Conservation (phyloP, 306 rosid species). For the Echinosophora koreensis region DNA sequence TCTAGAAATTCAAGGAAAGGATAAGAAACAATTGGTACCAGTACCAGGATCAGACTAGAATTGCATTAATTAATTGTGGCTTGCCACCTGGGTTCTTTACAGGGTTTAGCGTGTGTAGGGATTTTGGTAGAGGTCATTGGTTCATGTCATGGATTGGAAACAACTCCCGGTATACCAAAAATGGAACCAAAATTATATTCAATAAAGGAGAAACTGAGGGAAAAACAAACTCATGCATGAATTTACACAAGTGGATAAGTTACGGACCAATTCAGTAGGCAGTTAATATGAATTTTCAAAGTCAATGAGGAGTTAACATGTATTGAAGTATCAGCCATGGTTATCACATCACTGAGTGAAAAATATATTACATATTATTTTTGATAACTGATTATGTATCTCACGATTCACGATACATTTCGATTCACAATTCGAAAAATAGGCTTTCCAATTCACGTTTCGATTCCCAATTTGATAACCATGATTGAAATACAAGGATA, state of each 20-base stretch:
- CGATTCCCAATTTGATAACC: no score
- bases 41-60: neutral
- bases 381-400: no score
- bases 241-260: neutral
- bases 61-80: neutral
- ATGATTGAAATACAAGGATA: neutral
- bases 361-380: no score
- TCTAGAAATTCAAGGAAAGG: neutral
- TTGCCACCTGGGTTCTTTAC: neutral
- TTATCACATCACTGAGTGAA: no score
- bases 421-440: no score
- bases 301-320: neutral
- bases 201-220: neutral
- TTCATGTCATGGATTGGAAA: neutral
- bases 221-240: neutral
- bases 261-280: neutral
- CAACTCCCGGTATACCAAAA: neutral
- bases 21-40: neutral
- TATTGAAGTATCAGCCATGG: neutral
- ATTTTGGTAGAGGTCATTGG: neutral
- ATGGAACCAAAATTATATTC: neutral
- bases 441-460: no score
- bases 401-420: no score
- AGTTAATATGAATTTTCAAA: neutral
- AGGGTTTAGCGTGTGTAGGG: neutral